Evolutionary conservation across 2,329 filamentous ascomycete species (phyloP).

Genomic region (Purpureocillium takamizusanense): DNA sequence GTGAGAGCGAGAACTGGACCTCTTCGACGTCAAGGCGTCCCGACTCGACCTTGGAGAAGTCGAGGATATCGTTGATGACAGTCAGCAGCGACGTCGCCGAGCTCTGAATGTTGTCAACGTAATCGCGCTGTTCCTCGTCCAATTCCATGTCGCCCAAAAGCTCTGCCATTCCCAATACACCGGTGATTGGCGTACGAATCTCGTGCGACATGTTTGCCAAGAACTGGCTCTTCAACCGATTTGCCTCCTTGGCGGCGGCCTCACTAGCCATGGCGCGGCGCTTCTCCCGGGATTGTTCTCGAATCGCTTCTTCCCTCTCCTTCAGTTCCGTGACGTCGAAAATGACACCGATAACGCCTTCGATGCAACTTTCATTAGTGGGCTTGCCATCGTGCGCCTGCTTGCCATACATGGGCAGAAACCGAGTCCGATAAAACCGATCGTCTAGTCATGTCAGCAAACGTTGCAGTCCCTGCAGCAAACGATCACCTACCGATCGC

Average conservation of each 20-base stretch:
- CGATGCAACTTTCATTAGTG: constrained; percentile 40
- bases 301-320: constrained; percentile 52
- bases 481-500: constrained; percentile 33
- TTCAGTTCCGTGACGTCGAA: constrained; percentile 72
- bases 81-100: constrained; percentile 76
- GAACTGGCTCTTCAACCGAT: constrained; percentile 71
- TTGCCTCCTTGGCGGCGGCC: constrained; percentile 71
- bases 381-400: constrained; percentile 41
- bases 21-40: constrained; percentile 71
- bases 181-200: constrained; percentile 69
- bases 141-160: constrained; percentile 60
- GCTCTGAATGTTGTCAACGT: constrained; percentile 67
- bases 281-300: constrained; percentile 60
- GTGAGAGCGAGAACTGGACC: constrained; percentile 66
- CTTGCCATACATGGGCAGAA: constrained; percentile 56
- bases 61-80: constrained; percentile 85
- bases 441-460: constrained; percentile 29
- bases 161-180: constrained; percentile 73
- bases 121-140: constrained; percentile 63
- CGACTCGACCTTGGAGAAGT: constrained; percentile 81
- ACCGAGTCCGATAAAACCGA: constrained; percentile 62
- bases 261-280: constrained; percentile 63
- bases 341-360: constrained; percentile 69
- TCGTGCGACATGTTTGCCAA: constrained; percentile 77
- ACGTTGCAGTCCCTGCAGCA: not conserved